These are phyloP conservation scores for Capsella bursapastoris DNA, from an alignment of 345 rosid species.

Conservation along the genomic window DNA sequence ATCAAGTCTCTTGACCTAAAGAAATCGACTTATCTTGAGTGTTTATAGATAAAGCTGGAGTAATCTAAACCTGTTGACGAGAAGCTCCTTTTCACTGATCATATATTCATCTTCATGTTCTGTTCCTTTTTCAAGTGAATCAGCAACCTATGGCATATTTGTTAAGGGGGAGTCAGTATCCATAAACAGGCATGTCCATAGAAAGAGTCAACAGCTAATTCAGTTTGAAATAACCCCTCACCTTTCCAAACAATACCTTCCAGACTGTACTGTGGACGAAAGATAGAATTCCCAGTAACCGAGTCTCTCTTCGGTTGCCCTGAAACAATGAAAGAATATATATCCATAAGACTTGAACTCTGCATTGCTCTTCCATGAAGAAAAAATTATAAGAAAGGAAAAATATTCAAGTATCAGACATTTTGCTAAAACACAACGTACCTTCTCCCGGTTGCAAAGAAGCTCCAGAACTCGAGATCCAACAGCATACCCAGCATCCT, in stretches of 20 bases:
- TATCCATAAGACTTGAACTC: conserved; percentile 18
- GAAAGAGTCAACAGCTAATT: conserved; percentile 7
- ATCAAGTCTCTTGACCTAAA: not conserved
- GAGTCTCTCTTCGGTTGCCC: conserved; percentile 98
- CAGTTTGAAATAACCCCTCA: conserved; percentile 27
- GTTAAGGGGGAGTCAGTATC: conserved; percentile 2
- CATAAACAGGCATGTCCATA: conserved; percentile 2
- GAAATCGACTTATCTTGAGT: not conserved
- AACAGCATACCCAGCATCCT: conserved; percentile 95
- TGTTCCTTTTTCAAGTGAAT: conserved; percentile 99
- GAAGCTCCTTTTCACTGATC: conserved; percentile 99
- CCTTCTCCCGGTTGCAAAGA: conserved; percentile 92
- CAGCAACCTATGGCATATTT: conserved; percentile 66
- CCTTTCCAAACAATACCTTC: conserved; percentile 98
- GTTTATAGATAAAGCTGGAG: not conserved
- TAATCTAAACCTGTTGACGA: conserved; percentile 76
- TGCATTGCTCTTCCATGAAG: conserved; percentile 4
- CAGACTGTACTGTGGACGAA: conserved; percentile 97
- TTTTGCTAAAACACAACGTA: conserved; percentile 22
- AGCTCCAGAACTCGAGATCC: conserved; percentile 92
- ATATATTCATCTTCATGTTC: conserved; percentile 99
- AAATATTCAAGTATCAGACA: not conserved
- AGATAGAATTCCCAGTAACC: conserved; percentile 86
- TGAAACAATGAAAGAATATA: conserved; percentile 32
- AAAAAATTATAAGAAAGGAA: conserved; percentile 9